Conservation (phyloP, 257 asterid species). For the Orobanche coerulescens region DNA sequence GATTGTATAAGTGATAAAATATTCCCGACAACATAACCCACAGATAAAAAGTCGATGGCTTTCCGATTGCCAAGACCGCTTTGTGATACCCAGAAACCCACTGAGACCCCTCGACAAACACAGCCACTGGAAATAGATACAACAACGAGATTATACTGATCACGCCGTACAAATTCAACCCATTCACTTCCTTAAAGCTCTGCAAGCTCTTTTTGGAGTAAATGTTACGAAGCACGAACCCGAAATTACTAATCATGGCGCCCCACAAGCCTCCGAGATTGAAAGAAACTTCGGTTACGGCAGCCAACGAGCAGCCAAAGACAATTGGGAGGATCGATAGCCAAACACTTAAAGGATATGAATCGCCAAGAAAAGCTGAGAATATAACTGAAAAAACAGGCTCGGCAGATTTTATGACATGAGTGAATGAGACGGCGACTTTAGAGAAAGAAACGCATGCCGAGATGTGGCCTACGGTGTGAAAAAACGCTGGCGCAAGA, state of each 20-base stretch:
- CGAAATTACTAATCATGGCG: slow-evolving; percentile 88
- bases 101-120: slow-evolving; percentile 88
- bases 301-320: slow-evolving; percentile 95
- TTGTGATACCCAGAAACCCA: slow-evolving; percentile 83
- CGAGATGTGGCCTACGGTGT: slow-evolving; percentile 88
- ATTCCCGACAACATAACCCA: slow-evolving; percentile 86
- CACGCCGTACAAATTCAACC: slow-evolving; percentile 86
- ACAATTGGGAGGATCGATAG: slow-evolving; percentile 85
- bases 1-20: slow-evolving; percentile 84
- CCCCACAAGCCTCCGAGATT: slow-evolving; percentile 74
- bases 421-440: slow-evolving; percentile 95
- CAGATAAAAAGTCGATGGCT: slow-evolving; percentile 50
- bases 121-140: slow-evolving; percentile 79
- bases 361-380: slow-evolving; percentile 71
- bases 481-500: slow-evolving; percentile 90
- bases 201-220: slow-evolving; percentile 87
- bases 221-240: slow-evolving; percentile 80
- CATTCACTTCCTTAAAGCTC: slow-evolving; percentile 77
- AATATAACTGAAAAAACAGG: slow-evolving; percentile 87
- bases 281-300: slow-evolving; percentile 89
- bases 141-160: slow-evolving; percentile 66
- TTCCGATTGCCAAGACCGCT: slow-evolving; percentile 58
- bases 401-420: slow-evolving; percentile 93
- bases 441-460: slow-evolving; percentile 97
- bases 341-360: slow-evolving; percentile 79